Evolutionary conservation across 1,284 basidiomycete genomes (phyloP).

Genomic region (Heterobasidion parviporum): DNA sequence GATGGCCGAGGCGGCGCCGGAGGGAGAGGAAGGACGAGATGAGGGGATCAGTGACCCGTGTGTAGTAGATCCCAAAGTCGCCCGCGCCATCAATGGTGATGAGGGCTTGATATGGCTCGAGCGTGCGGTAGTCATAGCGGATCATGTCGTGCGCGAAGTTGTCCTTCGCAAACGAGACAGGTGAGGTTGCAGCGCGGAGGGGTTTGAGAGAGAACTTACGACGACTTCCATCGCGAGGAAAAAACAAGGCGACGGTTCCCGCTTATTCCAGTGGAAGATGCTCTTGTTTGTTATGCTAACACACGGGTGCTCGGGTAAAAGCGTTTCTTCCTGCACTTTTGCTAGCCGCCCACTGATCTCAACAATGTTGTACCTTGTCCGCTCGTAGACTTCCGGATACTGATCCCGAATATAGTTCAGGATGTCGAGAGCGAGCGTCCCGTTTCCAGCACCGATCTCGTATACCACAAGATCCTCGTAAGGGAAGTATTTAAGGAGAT

Average conservation of each 20-base stretch:
- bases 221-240: conserved; percentile 94
- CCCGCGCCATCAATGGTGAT: conserved; percentile 78
- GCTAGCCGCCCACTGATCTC: conserved; percentile 86
- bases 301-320: conserved; percentile 46
- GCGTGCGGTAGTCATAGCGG: conserved; percentile 75
- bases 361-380: conserved; percentile 87
- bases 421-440: conserved; percentile 86
- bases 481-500: conserved; percentile 90
- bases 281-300: conserved; percentile 77
- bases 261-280: conserved; percentile 80
- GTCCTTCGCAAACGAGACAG: conserved; percentile 47
- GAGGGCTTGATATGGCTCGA: conserved; percentile 79
- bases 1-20: conserved; percentile 47
- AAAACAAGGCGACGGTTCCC: conserved; percentile 81
- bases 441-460: conserved; percentile 97
- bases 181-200: not conserved
- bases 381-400: conserved; percentile 88
- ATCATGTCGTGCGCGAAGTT: conserved; percentile 97
- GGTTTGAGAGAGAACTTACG: conserved; percentile 38
- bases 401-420: conserved; percentile 72
- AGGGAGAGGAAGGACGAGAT: conserved; percentile 67
- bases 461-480: conserved; percentile 94
- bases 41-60: conserved; percentile 80
- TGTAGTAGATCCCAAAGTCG: conserved; percentile 84
- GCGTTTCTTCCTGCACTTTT: conserved; percentile 58